phyloP scores from a whole-genome alignment of 2,329 filamentous ascomycete genomes.

The Beauveria sp. region DNA sequence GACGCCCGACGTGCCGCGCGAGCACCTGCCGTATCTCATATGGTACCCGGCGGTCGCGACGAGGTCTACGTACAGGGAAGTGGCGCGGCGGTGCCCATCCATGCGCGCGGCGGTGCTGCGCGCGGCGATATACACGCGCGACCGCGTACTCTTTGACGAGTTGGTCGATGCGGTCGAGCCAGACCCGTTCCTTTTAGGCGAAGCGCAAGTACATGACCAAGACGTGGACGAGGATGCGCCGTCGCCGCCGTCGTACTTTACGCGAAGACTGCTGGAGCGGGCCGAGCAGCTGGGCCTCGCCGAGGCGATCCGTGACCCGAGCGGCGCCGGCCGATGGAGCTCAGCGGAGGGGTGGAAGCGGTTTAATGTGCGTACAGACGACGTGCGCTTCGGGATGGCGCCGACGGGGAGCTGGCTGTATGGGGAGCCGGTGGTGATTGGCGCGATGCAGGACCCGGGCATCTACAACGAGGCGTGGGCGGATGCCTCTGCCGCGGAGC shows the following conservation, averaged over 20 bases:
- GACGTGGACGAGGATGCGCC: not conserved
- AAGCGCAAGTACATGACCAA: not conserved
- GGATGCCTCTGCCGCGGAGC: not conserved
- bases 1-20: not conserved
- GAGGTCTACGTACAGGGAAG: not conserved
- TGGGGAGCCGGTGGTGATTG: not conserved
- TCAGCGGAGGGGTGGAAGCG: not conserved
- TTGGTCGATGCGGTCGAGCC: not conserved
- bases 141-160: not conserved
- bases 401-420: not conserved
- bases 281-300: not conserved
- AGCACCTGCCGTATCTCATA: not conserved
- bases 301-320: not conserved
- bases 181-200: not conserved
- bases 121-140: not conserved
- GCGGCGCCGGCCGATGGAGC: not conserved
- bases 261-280: not conserved
- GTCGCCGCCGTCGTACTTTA: not conserved
- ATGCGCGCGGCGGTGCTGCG: not conserved
- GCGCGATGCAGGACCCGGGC: not conserved
- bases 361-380: not conserved
- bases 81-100: not conserved
- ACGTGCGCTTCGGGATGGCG: not conserved
- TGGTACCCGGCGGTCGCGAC: conserved; percentile 8
- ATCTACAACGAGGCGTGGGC: not conserved